Percentiles rank a stretch among this genome's conserved stretches.
Conservation (phyloP, 176 grass and related monocot genomes). For the Triticum dicoccoides region DNA sequence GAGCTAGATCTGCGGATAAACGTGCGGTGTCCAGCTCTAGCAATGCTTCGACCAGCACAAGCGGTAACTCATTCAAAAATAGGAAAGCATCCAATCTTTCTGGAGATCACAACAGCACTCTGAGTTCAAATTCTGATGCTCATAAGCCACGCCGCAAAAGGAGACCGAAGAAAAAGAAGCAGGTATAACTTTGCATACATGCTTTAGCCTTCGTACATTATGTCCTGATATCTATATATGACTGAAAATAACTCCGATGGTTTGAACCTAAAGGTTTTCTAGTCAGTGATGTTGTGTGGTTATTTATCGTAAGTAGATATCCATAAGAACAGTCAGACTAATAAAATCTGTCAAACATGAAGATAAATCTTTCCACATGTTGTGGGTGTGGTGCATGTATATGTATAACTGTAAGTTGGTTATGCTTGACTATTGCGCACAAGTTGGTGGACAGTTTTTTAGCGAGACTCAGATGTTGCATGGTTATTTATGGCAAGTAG, state of each 20-base stretch:
- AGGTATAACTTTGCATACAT: conserved; percentile 47
- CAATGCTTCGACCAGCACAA: conserved; percentile 67
- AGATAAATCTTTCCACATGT: conserved; percentile 1
- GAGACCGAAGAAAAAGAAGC: conserved; percentile 93
- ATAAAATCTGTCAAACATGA: conserved; percentile 2
- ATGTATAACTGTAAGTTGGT: conserved; percentile 22
- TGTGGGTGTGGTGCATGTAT: conserved; percentile 8
- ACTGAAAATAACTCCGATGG: background rate
- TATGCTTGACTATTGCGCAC: background rate
- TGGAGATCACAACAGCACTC: conserved; percentile 55
- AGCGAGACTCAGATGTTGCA: background rate
- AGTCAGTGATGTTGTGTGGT: background rate
- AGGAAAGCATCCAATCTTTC: conserved; percentile 46
- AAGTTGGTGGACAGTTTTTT: background rate
- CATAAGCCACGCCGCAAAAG: conserved; percentile 87
- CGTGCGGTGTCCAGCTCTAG: conserved; percentile 58
- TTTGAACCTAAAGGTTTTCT: background rate
- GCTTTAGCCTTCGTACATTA: background rate
- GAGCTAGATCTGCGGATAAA: conserved; percentile 56
- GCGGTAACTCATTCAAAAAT: conserved; percentile 43
- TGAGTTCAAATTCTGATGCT: conserved; percentile 96
- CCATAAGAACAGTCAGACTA: background rate
- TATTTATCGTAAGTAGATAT: conserved; percentile 17
- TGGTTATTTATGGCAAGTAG: background rate
- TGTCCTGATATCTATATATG: background rate